Percentiles rank a stretch among this genome's conserved stretches.
phyloP scores from a whole-genome alignment of 2,329 filamentous ascomycete species.

The Fusarium tupiense region DNA sequence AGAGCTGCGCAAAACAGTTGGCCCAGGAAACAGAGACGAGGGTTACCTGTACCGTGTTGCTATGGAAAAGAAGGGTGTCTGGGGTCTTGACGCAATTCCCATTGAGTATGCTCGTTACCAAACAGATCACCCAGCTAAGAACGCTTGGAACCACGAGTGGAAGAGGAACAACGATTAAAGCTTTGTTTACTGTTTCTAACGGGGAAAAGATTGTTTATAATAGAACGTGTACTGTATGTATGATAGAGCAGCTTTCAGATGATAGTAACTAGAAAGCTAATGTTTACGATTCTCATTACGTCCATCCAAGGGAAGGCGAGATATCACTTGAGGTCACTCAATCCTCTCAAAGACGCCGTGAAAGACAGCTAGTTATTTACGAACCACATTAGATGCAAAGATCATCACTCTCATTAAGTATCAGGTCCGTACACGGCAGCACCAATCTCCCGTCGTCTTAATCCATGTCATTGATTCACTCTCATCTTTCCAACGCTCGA shows the following conservation, averaged over 20 bases:
- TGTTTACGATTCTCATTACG: neutral
- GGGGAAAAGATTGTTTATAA: neutral
- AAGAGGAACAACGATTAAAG: slow-evolving; percentile 63
- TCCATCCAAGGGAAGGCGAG: neutral
- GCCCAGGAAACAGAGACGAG: slow-evolving; percentile 65
- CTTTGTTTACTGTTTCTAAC: slow-evolving; percentile 1
- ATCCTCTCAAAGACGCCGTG: neutral
- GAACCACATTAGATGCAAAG: slow-evolving; percentile 4
- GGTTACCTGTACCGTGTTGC: slow-evolving; percentile 86
- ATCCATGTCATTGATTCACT: slow-evolving; percentile 13
- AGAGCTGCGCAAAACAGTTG: slow-evolving; percentile 73
- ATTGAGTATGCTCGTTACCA: slow-evolving; percentile 91
- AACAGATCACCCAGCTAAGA: slow-evolving; percentile 81
- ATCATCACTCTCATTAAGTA: slow-evolving; percentile 39
- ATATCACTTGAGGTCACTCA: neutral
- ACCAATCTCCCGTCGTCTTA: slow-evolving; percentile 17
- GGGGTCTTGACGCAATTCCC: slow-evolving; percentile 76
- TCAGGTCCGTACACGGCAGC: slow-evolving; percentile 17
- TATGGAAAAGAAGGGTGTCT: slow-evolving; percentile 91
- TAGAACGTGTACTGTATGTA: slow-evolving; percentile 38
- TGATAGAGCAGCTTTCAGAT: slow-evolving; percentile 29
- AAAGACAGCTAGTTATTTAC: neutral
- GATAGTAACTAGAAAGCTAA: neutral
- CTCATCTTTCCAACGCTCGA: neutral
- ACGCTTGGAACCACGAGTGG: slow-evolving; percentile 96